Conservation (phyloP, 345 rosid genomes). For the Salix brachista region DNA sequence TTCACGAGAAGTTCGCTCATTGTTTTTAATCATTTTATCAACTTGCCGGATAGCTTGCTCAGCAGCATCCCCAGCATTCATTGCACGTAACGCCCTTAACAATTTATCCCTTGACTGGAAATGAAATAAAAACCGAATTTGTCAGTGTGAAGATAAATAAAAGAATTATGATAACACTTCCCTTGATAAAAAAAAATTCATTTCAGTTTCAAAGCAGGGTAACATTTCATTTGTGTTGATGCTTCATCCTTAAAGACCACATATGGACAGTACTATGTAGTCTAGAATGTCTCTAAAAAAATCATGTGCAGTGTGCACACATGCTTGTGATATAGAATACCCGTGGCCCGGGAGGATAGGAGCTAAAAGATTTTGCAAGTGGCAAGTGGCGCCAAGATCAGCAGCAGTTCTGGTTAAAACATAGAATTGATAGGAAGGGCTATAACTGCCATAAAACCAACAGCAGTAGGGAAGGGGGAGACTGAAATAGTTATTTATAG, state of each 20-base stretch:
- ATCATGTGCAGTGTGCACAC: background rate
- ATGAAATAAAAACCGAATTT: background rate
- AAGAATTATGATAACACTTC: too few species aligned
- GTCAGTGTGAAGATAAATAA: too few species aligned
- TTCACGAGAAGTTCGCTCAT: constrained; percentile 87
- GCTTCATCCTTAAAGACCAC: too few species aligned
- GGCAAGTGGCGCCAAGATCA: background rate
- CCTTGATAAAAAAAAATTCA: too few species aligned
- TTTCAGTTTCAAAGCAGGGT: too few species aligned
- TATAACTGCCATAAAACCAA: too few species aligned
- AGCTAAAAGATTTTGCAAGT: background rate
- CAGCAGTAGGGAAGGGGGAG: too few species aligned
- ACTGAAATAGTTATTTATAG: too few species aligned
- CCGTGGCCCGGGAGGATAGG: background rate
- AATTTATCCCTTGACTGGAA: constrained; percentile 84
- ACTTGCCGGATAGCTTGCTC: constrained; percentile 94
- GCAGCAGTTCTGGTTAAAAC: background rate
- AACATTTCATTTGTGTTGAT: too few species aligned
- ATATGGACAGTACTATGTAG: too few species aligned
- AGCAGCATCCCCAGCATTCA: constrained; percentile 96
- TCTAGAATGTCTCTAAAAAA: background rate
- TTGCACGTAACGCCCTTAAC: constrained; percentile 66
- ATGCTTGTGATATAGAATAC: background rate
- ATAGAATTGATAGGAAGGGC: background rate
- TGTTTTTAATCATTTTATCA: constrained; percentile 72